Conservation (phyloP, 345 rosid species). For the Eutrema yunnanense region DNA sequence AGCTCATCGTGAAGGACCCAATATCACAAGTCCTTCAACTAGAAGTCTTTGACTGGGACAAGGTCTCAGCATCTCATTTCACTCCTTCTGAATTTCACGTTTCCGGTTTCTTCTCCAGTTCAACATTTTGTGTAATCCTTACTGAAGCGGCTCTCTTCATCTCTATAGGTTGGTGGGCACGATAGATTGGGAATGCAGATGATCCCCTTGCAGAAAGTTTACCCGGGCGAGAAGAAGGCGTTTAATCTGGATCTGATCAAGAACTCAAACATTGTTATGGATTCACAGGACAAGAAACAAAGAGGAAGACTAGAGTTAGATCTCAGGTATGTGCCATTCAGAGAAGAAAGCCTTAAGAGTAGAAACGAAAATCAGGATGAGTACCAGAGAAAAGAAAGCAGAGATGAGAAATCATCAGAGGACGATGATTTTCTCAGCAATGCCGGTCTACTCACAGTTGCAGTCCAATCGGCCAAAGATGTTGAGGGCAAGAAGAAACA, state of each 20-base stretch:
- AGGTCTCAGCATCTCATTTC: slow-evolving; percentile 36
- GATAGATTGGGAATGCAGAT: slow-evolving; percentile 73
- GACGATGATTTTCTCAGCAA: slow-evolving; percentile 33
- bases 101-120: background rate
- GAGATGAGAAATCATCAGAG: slow-evolving; percentile 27
- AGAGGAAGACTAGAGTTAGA: slow-evolving; percentile 56
- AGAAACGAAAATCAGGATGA: slow-evolving; percentile 19
- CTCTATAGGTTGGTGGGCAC: slow-evolving; percentile 57
- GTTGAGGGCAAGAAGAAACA: slow-evolving; percentile 54
- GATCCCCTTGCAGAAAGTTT: slow-evolving; percentile 47
- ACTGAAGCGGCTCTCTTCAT: background rate
- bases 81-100: background rate
- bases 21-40: slow-evolving; percentile 54
- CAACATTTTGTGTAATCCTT: background rate
- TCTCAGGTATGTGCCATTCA: slow-evolving; percentile 60
- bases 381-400: slow-evolving; percentile 32
- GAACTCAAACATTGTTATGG: slow-evolving; percentile 39
- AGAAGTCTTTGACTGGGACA: slow-evolving; percentile 80
- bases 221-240: slow-evolving; percentile 40
- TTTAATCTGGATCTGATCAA: slow-evolving; percentile 61
- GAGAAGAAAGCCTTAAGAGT: slow-evolving; percentile 42
- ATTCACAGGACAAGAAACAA: slow-evolving; percentile 43
- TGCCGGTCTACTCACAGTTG: slow-evolving; percentile 62
- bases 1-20: slow-evolving; percentile 63
- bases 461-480: slow-evolving; percentile 58